Conservation (phyloP, 306 rosid species). For the Trifolium fragiferum region DNA sequence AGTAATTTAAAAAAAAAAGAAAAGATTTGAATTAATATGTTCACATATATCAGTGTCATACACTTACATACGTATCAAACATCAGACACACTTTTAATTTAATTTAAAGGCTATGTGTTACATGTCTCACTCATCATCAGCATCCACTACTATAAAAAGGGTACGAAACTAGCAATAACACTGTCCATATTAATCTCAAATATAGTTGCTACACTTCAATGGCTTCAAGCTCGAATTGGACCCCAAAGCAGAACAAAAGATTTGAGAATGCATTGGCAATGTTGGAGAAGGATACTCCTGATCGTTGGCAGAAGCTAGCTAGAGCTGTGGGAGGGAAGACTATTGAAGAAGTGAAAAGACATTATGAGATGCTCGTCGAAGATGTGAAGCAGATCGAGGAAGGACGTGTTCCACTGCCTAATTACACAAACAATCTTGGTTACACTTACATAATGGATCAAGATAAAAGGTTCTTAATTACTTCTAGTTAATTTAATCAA, state of each 20-base stretch:
- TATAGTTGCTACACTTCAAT: background rate
- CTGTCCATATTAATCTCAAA: conserved; percentile 7
- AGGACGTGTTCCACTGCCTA: conserved; percentile 72
- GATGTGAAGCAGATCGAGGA: conserved; percentile 69
- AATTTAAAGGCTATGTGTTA: too few species aligned
- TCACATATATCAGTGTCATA: too few species aligned
- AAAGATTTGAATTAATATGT: too few species aligned
- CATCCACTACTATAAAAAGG: conserved; percentile 52
- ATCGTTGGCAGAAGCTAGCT: conserved; percentile 75
- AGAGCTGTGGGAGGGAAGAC: conserved; percentile 79
- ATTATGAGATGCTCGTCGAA: conserved; percentile 69
- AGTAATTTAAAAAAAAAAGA: too few species aligned
- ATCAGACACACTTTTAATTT: background rate
- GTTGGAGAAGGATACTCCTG: conserved; percentile 64
- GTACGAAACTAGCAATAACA: conserved; percentile 31
- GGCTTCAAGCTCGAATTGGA: conserved; percentile 70
- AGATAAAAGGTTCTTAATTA: conserved; percentile 53
- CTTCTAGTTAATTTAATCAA: background rate
- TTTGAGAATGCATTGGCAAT: conserved; percentile 80
- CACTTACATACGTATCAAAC: too few species aligned
- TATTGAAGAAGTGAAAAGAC: conserved; percentile 73
- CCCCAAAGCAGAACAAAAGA: conserved; percentile 66
- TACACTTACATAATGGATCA: conserved; percentile 48
- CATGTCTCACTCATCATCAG: too few species aligned
- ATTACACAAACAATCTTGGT: conserved; percentile 47